Percentiles rank a stretch among this genome's conserved stretches.
phyloP scores from a whole-genome alignment of 306 rosid genomes.

The Lablab purpureus region DNA sequence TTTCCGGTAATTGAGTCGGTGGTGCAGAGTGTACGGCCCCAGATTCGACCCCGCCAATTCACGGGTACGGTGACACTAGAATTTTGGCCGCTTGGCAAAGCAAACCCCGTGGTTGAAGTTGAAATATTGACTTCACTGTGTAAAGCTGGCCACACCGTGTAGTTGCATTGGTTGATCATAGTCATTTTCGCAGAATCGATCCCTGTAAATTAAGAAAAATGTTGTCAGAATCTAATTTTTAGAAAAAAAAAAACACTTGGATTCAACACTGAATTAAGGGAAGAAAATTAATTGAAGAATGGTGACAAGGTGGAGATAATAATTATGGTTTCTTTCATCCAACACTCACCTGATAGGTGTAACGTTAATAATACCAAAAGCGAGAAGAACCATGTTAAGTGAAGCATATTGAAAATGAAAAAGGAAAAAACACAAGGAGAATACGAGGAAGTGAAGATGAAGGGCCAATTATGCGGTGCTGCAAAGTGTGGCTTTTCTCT shows the following conservation, averaged over 20 bases:
- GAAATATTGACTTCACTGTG: conserved; percentile 47
- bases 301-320: not conserved
- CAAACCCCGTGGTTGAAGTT: conserved; percentile 63
- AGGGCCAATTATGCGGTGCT: not conserved
- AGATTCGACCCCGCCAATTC: conserved; percentile 76
- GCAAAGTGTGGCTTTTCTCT: not conserved
- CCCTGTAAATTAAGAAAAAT: conserved; percentile 47
- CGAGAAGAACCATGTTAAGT: not conserved
- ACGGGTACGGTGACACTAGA: conserved; percentile 54
- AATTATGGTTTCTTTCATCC: too few relatives aligned
- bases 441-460: not conserved
- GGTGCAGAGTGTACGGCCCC: conserved; percentile 78
- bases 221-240: too few relatives aligned
- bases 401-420: not conserved
- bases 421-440: too few relatives aligned
- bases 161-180: conserved; percentile 68
- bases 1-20: conserved; percentile 61
- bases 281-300: too few relatives aligned
- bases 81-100: conserved; percentile 58
- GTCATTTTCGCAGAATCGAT: conserved; percentile 65
- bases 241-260: too few relatives aligned
- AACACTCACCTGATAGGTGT: not conserved
- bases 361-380: not conserved
- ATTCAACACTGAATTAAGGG: too few relatives aligned
- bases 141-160: conserved; percentile 83